Percentiles rank a stretch among this genome's conserved stretches.
Conservation (phyloP, 768 basidiomycete species). For the Cubamyces lactineus region DNA sequence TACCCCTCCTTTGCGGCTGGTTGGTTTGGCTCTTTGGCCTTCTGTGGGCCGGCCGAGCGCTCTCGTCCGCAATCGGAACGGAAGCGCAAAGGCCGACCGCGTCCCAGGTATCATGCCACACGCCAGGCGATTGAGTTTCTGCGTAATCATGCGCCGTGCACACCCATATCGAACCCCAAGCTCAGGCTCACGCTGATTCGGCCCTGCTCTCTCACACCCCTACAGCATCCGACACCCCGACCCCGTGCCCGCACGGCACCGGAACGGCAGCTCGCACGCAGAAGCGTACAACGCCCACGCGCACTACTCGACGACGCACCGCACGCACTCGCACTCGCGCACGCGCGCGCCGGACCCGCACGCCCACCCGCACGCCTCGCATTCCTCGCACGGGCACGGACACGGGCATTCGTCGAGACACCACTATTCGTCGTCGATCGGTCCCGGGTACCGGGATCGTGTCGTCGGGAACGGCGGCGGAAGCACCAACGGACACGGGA, state of each 20-base stretch:
- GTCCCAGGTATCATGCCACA: background rate
- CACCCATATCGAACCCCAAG: no score
- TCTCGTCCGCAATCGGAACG: background rate
- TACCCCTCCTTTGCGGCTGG: no score
- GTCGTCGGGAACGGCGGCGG: no score
- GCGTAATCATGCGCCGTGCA: background rate
- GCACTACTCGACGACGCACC: conserved; percentile 2
- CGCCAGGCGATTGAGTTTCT: background rate
- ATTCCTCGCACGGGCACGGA: background rate
- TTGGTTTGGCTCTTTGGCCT: no score
- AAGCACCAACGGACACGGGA: no score
- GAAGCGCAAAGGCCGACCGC: background rate
- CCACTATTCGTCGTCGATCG: conserved; percentile 7
- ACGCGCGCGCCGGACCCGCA: conserved; percentile 7
- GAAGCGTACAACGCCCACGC: conserved; percentile 3
- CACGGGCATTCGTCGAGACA: conserved; percentile 1
- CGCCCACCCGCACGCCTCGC: conserved; percentile 2
- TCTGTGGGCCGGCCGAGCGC: no score
- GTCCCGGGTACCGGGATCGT: background rate
- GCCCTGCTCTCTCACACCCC: background rate
- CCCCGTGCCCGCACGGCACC: conserved; percentile 35
- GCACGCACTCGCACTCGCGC: conserved; percentile 11
- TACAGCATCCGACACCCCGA: conserved; percentile 35
- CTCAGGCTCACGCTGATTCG: background rate
- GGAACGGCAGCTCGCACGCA: conserved; percentile 30